phyloP scores from a whole-genome alignment of 352 stramenopile species.

The Globisporangium lucens region DNA sequence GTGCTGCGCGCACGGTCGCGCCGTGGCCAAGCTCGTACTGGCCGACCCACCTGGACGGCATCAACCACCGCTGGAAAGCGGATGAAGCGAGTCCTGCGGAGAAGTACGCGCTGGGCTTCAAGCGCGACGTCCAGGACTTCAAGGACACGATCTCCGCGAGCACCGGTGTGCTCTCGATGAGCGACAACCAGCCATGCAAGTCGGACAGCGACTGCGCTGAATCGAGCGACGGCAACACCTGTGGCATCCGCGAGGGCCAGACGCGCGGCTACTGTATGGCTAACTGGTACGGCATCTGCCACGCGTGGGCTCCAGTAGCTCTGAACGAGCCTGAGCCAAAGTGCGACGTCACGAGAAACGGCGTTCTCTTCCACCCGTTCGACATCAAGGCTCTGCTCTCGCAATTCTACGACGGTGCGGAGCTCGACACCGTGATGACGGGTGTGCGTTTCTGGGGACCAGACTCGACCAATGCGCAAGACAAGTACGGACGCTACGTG shows the following conservation, averaged over 20 bases:
- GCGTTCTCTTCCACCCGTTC: conserved; percentile 41
- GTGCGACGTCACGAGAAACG: conserved; percentile 42
- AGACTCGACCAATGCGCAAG: conserved; percentile 13
- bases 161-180: conserved; percentile 33
- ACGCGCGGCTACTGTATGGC: conserved; percentile 40
- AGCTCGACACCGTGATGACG: conserved; percentile 38
- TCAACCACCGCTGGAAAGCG: conserved; percentile 45
- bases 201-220: conserved; percentile 31
- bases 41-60: conserved; percentile 53
- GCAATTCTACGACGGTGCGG: conserved; percentile 36
- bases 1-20: conserved; percentile 8
- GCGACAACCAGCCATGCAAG: conserved; percentile 23
- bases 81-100: conserved; percentile 27
- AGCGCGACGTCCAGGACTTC: conserved; percentile 28
- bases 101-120: conserved; percentile 51
- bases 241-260: conserved; percentile 28
- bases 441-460: conserved; percentile 33
- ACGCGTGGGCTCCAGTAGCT: conserved; percentile 39
- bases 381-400: conserved; percentile 52
- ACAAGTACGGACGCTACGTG: conserved; percentile 45
- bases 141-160: conserved; percentile 35
- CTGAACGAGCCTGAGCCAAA: conserved; percentile 41
- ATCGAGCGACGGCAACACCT: conserved; percentile 26
- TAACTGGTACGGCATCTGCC: conserved; percentile 48
- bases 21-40: conserved; percentile 58